A percentile compares a stretch with the other conserved stretches of the same genome.
Conservation (phyloP, 75 land plant genomes). For the Sequoia sempervirens region DNA sequence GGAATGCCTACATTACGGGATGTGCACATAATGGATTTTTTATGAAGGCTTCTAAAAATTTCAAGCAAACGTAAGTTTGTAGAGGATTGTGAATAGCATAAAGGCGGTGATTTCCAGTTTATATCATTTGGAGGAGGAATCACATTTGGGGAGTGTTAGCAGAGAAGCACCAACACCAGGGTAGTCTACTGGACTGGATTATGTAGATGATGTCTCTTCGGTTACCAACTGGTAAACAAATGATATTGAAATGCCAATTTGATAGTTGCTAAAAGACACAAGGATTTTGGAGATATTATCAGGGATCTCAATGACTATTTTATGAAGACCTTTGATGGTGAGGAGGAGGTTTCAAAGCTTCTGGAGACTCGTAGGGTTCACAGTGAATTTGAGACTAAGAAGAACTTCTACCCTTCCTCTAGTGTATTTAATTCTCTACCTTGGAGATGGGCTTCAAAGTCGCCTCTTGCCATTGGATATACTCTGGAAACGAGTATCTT, state of each 20-base stretch:
- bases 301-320: constrained; percentile 45
- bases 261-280: constrained; percentile 47
- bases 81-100: too few relatives aligned
- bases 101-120: too few relatives aligned
- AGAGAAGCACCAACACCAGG: constrained; percentile 17
- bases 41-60: too few relatives aligned
- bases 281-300: constrained; percentile 47
- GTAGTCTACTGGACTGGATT: constrained; percentile 20
- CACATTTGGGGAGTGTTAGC: constrained; percentile 40
- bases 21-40: too few relatives aligned
- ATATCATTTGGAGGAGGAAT: constrained; percentile 11
- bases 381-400: constrained; percentile 58
- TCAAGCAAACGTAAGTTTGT: too few relatives aligned
- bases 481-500: constrained; percentile 32
- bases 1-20: too few relatives aligned
- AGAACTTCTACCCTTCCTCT: constrained; percentile 60
- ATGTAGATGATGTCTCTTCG: constrained; percentile 11
- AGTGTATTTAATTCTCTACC: constrained; percentile 49
- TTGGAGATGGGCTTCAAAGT: constrained; percentile 65
- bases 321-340: constrained; percentile 51
- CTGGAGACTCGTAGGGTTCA: constrained; percentile 55
- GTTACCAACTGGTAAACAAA: constrained; percentile 13
- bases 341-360: constrained; percentile 42
- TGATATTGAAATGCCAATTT: constrained; percentile 13
- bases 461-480: constrained; percentile 58